Base-by-base conservation (phyloP, 805 yeast species). In the Saccharomycopsis amapae region DNA sequence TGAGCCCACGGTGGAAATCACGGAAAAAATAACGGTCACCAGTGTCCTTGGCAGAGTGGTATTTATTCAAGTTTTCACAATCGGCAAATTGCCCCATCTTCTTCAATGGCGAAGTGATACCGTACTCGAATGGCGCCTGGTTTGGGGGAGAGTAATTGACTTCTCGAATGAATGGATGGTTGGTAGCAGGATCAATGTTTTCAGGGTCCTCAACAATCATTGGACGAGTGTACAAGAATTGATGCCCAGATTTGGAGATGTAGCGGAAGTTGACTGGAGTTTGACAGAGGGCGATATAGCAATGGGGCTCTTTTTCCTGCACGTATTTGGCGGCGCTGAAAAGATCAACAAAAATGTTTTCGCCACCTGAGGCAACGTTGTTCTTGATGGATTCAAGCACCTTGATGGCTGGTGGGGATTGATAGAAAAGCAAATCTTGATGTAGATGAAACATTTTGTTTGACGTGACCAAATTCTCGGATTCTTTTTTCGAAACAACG, bases 121-220 rank as follows among this genome's bases (percentile, higher is more conserved):
- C 79, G 45, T 62, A 63, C 52, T 81, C 86, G 47, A 78, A 75
- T 1, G 90, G 90, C 0, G 85, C 90, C 57, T 84, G 94, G 65
- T 81, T 83, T 9, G 89, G 90, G 2, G 94, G 93, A 0, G 90
- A 78, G 60, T 83, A 84, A 57, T 81, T 81, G 17, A 82, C 74
- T 44, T 73, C 79, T 53, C 72, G 72, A 52, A 81, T 73, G 31
- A 63, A 54, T 4, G 64, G 60, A 15, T 57, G 51, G 41, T 52
- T 49, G 45, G 65, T 58, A 38, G 56, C 56, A 13, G 58, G 56
- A 38, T 63, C 62, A 45, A 64, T 55, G 42, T 61, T 57, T 17
- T 66, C 66, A 47, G 15, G 32, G 28, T 73, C 74, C 53, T 79
- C 84, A 25, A 76, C 82, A 13, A 84, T 68, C 46, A 81, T 62